Conservation (phyloP, 768 basidiomycete species). For the Lactifluus piperatus region DNA sequence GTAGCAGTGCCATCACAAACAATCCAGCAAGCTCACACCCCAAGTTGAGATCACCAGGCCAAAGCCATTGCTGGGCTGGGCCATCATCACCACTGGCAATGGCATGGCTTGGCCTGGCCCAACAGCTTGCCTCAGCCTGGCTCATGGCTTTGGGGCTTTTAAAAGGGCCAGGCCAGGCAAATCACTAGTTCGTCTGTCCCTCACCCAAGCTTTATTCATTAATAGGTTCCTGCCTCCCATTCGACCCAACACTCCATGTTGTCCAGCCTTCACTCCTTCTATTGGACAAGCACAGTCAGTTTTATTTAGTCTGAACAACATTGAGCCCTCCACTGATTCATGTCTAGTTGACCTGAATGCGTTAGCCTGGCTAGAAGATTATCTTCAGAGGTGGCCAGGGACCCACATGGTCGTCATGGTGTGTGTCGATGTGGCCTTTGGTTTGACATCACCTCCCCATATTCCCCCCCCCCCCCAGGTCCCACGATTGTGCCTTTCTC, state of each 20-base stretch:
- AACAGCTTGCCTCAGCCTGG: no score
- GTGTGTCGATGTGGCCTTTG: slow-evolving; percentile 24
- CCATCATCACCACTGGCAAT: no score
- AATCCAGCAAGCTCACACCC: no score
- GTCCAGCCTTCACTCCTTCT: slow-evolving; percentile 61
- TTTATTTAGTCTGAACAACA: neutral
- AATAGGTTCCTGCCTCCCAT: neutral
- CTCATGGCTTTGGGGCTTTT: no score
- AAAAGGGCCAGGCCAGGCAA: no score
- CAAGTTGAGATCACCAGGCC: no score
- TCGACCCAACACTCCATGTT: neutral
- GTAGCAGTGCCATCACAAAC: no score
- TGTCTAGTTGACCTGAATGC: slow-evolving; percentile 81
- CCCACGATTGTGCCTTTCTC: slow-evolving; percentile 97
- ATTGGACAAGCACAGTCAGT: slow-evolving; percentile 88
- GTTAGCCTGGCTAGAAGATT: slow-evolving; percentile 95
- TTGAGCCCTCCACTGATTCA: slow-evolving; percentile 1
- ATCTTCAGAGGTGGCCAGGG: slow-evolving; percentile 89
- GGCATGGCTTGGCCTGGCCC: no score
- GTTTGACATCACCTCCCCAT: neutral
- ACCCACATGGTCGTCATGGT: slow-evolving; percentile 94
- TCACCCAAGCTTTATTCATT: slow-evolving; percentile 88
- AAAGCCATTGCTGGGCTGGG: no score
- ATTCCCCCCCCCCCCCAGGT: slow-evolving; percentile 52
- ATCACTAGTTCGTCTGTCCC: slow-evolving; percentile 85